phyloP scores from a whole-genome alignment of 163 green algal species.

The Chloromonas sp. region DNA sequence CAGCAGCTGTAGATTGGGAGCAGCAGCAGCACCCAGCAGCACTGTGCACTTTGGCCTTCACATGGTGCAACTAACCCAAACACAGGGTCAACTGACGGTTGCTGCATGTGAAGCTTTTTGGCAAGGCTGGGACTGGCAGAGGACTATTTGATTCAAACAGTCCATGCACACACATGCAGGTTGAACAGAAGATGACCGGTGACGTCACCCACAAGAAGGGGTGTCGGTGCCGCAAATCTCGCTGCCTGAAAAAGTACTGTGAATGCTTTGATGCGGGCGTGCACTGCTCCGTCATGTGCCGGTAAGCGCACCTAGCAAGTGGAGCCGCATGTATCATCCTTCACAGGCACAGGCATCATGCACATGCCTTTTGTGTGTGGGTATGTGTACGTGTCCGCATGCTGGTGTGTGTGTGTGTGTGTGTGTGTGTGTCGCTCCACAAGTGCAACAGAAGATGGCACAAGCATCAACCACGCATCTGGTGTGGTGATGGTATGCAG shows the following conservation, averaged over 20 bases:
- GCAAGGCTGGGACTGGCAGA: no score
- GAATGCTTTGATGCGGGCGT: constrained; percentile 74
- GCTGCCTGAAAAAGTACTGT: constrained; percentile 81
- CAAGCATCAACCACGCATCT: no score
- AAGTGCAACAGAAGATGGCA: no score
- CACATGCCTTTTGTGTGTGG: neutral
- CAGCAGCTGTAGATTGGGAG: no score
- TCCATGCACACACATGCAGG: constrained; percentile 8
- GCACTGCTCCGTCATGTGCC: constrained; percentile 58
- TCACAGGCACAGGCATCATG: neutral
- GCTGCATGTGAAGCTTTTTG: no score
- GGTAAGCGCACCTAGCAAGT: constrained; percentile 23
- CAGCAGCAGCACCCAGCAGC: no score
- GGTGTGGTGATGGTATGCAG: constrained; percentile 7
- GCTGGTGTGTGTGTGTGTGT: neutral
- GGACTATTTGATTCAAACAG: no score
- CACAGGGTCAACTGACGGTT: no score
- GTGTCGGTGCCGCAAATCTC: constrained; percentile 65
- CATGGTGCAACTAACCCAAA: no score
- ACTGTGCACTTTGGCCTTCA: no score
- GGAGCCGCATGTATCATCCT: neutral
- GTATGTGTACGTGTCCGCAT: neutral
- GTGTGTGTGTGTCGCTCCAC: neutral
- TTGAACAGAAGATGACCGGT: constrained; percentile 25
- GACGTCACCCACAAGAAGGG: constrained; percentile 36